Conservation (phyloP, 176 grass and related monocot genomes). For the Triticum dicoccoides region DNA sequence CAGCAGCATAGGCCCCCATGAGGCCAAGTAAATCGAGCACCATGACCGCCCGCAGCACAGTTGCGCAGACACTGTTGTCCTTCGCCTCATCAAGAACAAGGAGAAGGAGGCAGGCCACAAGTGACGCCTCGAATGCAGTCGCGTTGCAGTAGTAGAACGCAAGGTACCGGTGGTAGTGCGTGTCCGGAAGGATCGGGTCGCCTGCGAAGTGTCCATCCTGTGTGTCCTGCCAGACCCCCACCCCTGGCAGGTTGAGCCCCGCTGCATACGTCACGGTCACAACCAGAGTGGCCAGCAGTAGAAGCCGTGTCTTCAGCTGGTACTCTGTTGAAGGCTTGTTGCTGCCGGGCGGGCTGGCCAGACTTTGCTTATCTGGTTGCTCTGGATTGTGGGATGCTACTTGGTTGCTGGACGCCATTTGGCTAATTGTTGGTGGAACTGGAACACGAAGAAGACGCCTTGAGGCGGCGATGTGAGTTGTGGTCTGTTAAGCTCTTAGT, state of each 20-base stretch:
- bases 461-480: not conserved
- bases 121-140: conserved; percentile 28
- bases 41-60: not conserved
- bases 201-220: not conserved
- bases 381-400: not conserved
- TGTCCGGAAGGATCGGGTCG: conserved; percentile 22
- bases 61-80: not conserved
- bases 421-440: not conserved
- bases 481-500: not conserved
- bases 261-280: conserved; percentile 28
- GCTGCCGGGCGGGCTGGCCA: too few relatives aligned
- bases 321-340: not conserved
- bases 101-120: conserved; percentile 28
- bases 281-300: conserved; percentile 34
- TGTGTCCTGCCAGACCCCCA: conserved; percentile 28
- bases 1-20: conserved; percentile 8
- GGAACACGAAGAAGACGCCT: not conserved
- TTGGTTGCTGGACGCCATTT: not conserved
- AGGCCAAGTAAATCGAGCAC: conserved; percentile 1
- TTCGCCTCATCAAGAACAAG: not conserved
- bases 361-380: not conserved
- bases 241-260: conserved; percentile 32
- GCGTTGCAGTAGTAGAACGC: conserved; percentile 58
- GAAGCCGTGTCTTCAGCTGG: conserved; percentile 19
- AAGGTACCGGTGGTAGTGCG: conserved; percentile 10